Conservation (phyloP, 345 rosid genomes). For the Corymbia maculata region DNA sequence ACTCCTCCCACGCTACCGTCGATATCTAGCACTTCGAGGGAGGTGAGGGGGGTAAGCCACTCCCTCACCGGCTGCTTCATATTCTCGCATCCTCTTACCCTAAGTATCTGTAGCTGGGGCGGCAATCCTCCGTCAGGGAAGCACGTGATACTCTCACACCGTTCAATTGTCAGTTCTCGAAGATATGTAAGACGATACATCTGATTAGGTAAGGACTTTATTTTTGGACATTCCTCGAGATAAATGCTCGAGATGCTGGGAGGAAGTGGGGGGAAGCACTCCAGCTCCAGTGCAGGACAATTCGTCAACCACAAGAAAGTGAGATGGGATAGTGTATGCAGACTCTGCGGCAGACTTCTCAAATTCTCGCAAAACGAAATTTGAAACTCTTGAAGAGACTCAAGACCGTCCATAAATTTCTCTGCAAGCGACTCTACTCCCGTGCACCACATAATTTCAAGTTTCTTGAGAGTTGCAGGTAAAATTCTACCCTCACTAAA, state of each 20-base stretch:
- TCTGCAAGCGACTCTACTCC: not conserved
- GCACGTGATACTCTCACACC: not conserved
- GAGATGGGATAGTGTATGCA: not conserved
- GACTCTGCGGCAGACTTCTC: not conserved
- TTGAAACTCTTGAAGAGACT: not conserved
- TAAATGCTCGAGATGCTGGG: not conserved
- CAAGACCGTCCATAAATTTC: not conserved
- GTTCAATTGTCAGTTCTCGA: accelerated
- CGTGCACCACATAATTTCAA: not conserved
- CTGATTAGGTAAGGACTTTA: not conserved
- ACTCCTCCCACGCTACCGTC: not conserved
- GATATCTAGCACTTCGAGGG: accelerated
- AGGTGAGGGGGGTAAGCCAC: not conserved
- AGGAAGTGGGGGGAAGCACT: not conserved
- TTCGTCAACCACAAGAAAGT: accelerated
- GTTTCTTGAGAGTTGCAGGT: not conserved
- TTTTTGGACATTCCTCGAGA: accelerated
- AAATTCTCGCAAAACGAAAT: not conserved
- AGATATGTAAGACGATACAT: not conserved
- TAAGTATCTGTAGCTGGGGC: not conserved
- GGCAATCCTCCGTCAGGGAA: not conserved
- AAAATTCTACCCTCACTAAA: not conserved
- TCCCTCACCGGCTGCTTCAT: not conserved
- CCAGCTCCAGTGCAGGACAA: not conserved
- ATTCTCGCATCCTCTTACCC: accelerated